phyloP scores from a whole-genome alignment of 129 eudicot genomes.

The Deinandra increscens region DNA sequence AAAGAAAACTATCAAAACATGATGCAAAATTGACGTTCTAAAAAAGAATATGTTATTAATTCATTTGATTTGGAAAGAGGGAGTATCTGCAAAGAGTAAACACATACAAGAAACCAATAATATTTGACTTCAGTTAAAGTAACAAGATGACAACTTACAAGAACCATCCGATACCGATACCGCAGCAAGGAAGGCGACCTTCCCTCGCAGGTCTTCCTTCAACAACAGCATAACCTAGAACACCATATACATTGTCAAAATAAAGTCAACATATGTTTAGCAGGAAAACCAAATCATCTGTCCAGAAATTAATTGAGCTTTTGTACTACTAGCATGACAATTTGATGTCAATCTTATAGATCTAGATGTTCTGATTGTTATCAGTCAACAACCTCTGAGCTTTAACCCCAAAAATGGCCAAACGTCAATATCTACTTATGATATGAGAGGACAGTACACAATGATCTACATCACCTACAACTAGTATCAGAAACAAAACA shows the following conservation, averaged over 20 bases:
- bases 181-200: slow-evolving; percentile 90
- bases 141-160: slow-evolving; percentile 51
- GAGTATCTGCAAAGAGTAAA: slow-evolving; percentile 9
- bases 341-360: slow-evolving; percentile 5
- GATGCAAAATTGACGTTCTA: background rate
- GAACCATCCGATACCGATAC: slow-evolving; percentile 81
- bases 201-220: slow-evolving; percentile 87
- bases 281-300: background rate
- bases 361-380: background rate
- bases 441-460: background rate
- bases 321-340: slow-evolving; percentile 7
- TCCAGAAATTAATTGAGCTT: slow-evolving; percentile 8
- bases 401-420: background rate
- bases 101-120: slow-evolving; percentile 4
- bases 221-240: slow-evolving; percentile 75
- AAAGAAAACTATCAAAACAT: no score
- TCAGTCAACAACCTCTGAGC: background rate
- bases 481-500: slow-evolving; percentile 3
- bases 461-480: slow-evolving; percentile 12
- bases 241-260: slow-evolving; percentile 12
- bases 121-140: background rate
- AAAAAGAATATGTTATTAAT: background rate
- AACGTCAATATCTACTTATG: background rate
- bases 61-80: background rate
- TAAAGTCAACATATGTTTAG: slow-evolving; percentile 3